Percentiles rank a stretch among this genome's conserved stretches.
Evolutionary conservation across 352 stramenopile genomes (phyloP).

Genomic region (Blastocystis sp.): DNA sequence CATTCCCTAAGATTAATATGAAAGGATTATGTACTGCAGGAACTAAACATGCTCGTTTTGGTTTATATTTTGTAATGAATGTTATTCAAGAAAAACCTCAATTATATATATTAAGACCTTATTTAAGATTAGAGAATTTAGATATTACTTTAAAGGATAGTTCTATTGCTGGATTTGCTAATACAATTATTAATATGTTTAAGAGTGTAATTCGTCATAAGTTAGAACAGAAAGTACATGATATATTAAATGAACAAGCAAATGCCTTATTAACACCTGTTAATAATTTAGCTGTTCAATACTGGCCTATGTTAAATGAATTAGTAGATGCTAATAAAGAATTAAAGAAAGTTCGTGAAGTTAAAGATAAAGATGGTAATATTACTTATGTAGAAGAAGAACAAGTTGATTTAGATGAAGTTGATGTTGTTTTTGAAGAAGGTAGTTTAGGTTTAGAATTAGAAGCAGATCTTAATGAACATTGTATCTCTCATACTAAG

Average conservation of each 20-base stretch:
- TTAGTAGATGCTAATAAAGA: slow-evolving; percentile 14
- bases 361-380: slow-evolving; percentile 15
- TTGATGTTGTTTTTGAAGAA: slow-evolving; percentile 27
- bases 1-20: slow-evolving; percentile 26
- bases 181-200: slow-evolving; percentile 22
- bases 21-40: slow-evolving; percentile 5
- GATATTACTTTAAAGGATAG: slow-evolving; percentile 24
- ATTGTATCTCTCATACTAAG: slow-evolving; percentile 8
- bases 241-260: slow-evolving; percentile 9
- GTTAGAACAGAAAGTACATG: neutral
- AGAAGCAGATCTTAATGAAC: slow-evolving; percentile 12
- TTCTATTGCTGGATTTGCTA: neutral
- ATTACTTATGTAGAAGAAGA: slow-evolving; percentile 15
- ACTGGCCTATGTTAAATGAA: slow-evolving; percentile 21
- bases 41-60: slow-evolving; percentile 1
- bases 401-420: slow-evolving; percentile 15
- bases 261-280: neutral
- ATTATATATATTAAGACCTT: slow-evolving; percentile 21
- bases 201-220: neutral
- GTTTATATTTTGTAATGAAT: slow-evolving; percentile 13
- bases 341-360: slow-evolving; percentile 16
- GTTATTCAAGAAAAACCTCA: slow-evolving; percentile 23
- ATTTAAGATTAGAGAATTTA: slow-evolving; percentile 4
- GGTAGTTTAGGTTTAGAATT: slow-evolving; percentile 12
- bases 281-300: slow-evolving; percentile 24